Conservation (phyloP, 1,139 yeast genomes). For the Hanseniaspora gamundiae region DNA sequence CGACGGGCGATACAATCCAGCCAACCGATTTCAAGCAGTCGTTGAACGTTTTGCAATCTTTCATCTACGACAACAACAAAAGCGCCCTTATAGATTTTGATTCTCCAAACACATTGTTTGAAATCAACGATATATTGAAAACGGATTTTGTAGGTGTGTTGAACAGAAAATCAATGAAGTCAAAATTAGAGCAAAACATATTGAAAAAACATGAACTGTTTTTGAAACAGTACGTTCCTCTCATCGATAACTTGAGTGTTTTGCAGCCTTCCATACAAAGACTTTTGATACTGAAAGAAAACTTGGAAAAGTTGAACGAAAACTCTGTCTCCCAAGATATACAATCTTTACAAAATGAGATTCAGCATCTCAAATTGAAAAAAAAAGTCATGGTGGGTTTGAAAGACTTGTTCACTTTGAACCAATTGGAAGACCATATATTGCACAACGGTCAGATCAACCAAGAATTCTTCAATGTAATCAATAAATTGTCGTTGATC, state of each 20-base stretch:
- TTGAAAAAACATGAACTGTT: slow-evolving; percentile 46
- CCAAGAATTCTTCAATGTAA: slow-evolving; percentile 47
- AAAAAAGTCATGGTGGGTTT: slow-evolving; percentile 46
- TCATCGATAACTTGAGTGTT: slow-evolving; percentile 28
- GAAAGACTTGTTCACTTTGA: slow-evolving; percentile 52
- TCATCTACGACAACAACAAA: slow-evolving; percentile 8
- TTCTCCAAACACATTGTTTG: slow-evolving; percentile 4
- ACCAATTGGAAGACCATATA: slow-evolving; percentile 57
- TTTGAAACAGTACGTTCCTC: slow-evolving; percentile 51
- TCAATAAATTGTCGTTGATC: slow-evolving; percentile 51
- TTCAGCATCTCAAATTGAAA: slow-evolving; percentile 34
- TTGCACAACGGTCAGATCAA: slow-evolving; percentile 36
- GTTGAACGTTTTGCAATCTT: slow-evolving; percentile 32
- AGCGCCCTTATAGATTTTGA: slow-evolving; percentile 26
- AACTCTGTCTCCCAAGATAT: not conserved
- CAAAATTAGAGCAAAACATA: slow-evolving; percentile 60
- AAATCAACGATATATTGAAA: slow-evolving; percentile 30
- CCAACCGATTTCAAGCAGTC: slow-evolving; percentile 26
- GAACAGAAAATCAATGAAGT: slow-evolving; percentile 46
- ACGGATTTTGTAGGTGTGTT: slow-evolving; percentile 46
- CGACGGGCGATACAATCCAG: slow-evolving; percentile 16
- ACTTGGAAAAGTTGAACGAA: not conserved
- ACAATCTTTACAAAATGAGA: slow-evolving; percentile 10
- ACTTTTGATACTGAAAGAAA: not conserved
- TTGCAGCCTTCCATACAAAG: slow-evolving; percentile 8